These are phyloP conservation scores for Fusarium torreyae DNA, from an alignment of 2,329 filamentous ascomycete species.

Conservation along the genomic window DNA sequence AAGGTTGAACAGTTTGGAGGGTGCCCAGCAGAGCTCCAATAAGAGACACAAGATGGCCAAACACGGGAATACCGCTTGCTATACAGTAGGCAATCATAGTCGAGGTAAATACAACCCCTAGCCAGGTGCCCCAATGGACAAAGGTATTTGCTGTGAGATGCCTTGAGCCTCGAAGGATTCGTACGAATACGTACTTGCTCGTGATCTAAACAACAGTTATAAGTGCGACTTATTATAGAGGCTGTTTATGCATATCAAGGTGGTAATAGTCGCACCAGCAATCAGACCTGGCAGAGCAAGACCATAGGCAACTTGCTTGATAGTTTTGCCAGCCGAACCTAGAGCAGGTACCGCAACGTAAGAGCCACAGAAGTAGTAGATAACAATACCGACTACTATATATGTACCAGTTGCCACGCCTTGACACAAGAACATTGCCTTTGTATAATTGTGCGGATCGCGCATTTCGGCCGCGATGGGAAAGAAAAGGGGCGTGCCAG, in stretches of 20 bases:
- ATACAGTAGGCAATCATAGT: slow-evolving; percentile 49
- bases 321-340: slow-evolving; percentile 58
- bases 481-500: slow-evolving; percentile 54
- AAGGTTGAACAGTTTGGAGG: slow-evolving; percentile 48
- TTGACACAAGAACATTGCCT: slow-evolving; percentile 42
- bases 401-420: slow-evolving; percentile 51
- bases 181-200: slow-evolving; percentile 26
- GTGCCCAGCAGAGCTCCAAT: slow-evolving; percentile 50
- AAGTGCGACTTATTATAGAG: background rate
- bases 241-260: background rate
- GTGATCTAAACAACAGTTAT: slow-evolving; percentile 14
- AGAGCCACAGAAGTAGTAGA: slow-evolving; percentile 62
- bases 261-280: slow-evolving; percentile 45
- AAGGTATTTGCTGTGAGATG: slow-evolving; percentile 50
- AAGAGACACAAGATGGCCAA: slow-evolving; percentile 47
- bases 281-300: slow-evolving; percentile 50
- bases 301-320: slow-evolving; percentile 63
- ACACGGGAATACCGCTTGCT: slow-evolving; percentile 41
- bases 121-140: slow-evolving; percentile 52
- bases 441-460: slow-evolving; percentile 39
- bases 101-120: slow-evolving; percentile 47
- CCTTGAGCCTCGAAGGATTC: slow-evolving; percentile 47
- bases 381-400: slow-evolving; percentile 52
- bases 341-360: slow-evolving; percentile 62
- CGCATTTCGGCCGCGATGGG: slow-evolving; percentile 52